Evolutionary conservation across 2,329 filamentous ascomycete genomes (phyloP).

Genomic region (Colletotrichum sp.): DNA sequence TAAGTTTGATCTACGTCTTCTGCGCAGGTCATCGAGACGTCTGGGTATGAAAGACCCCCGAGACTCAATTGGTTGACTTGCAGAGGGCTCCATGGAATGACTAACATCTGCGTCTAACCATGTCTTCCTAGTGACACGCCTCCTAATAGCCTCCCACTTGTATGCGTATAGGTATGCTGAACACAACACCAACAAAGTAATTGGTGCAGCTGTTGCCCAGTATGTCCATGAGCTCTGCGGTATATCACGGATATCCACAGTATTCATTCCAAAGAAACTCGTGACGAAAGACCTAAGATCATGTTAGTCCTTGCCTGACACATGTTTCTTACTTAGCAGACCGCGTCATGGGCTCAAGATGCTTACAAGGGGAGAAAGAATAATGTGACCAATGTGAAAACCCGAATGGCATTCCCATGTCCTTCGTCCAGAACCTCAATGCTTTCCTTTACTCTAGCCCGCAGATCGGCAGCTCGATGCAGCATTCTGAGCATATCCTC

Average conservation of each 20-base stretch:
- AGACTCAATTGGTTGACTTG: too few species aligned
- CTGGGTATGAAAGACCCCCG: too few species aligned
- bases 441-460: too few species aligned
- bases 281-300: not conserved
- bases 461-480: too few species aligned
- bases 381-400: not conserved
- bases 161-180: not conserved
- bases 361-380: not conserved
- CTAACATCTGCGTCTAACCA: not conserved
- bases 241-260: not conserved
- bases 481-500: too few species aligned
- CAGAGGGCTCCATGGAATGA: too few species aligned
- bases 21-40: too few species aligned
- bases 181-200: not conserved
- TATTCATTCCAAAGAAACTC: not conserved
- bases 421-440: too few species aligned
- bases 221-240: not conserved
- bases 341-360: accelerated
- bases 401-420: too few species aligned
- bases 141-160: not conserved
- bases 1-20: too few species aligned
- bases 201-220: not conserved
- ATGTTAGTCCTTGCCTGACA: not conserved
- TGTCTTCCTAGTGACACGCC: not conserved
- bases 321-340: too few species aligned